phyloP scores from a whole-genome alignment of 2,329 filamentous ascomycete species.

The Alternaria angustiovoidea region DNA sequence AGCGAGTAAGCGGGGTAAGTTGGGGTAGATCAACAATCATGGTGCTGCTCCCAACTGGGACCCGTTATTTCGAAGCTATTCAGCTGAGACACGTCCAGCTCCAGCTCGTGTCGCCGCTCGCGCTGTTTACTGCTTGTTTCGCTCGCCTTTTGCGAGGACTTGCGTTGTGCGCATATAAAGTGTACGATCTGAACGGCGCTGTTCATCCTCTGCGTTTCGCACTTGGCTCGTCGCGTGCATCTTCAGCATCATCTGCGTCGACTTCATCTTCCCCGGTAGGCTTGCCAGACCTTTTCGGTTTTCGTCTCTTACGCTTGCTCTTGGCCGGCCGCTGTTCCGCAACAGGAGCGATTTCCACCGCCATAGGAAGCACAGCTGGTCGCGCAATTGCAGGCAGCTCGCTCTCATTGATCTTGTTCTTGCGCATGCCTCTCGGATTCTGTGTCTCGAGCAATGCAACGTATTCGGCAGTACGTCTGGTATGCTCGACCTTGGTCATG shows the following conservation, averaged over 20 bases:
- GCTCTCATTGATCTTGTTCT: constrained; percentile 4
- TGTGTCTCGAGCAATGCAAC: constrained; percentile 33
- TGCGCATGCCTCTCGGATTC: constrained; percentile 32
- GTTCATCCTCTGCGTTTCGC: constrained; percentile 31
- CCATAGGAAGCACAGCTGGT: constrained; percentile 27
- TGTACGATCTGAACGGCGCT: background rate
- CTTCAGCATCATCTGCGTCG: constrained; percentile 11
- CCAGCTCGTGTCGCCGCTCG: too few species aligned
- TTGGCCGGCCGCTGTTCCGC: constrained; percentile 22
- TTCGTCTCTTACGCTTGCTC: constrained; percentile 35
- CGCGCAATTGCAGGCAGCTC: constrained; percentile 29
- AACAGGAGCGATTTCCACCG: constrained; percentile 5
- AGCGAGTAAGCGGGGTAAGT: constrained; percentile 35
- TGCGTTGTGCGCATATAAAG: background rate
- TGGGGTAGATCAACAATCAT: constrained; percentile 12
- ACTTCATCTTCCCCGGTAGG: constrained; percentile 11
- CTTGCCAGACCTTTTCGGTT: constrained; percentile 17
- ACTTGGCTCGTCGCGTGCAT: constrained; percentile 17
- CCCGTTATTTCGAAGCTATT: background rate
- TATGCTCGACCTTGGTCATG: constrained; percentile 48
- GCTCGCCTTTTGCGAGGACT: background rate
- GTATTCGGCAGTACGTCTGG: constrained; percentile 43
- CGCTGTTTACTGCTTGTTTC: background rate
- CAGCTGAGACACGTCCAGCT: background rate
- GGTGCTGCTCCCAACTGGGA: background rate